Conservation (phyloP, 441 rosid species). For the Jatropha multifida region DNA sequence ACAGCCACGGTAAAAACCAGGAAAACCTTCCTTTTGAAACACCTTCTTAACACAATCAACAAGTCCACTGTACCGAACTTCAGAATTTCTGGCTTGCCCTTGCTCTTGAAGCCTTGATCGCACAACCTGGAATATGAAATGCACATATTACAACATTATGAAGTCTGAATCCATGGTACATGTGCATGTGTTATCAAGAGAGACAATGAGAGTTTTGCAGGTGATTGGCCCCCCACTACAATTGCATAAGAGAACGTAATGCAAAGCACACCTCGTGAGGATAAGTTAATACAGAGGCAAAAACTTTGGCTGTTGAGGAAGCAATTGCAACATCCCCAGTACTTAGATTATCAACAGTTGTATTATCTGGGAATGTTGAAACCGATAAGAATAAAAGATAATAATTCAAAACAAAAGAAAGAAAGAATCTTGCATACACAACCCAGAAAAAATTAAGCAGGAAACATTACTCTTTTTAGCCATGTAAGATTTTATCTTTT, state of each 20-base stretch:
- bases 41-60: slow-evolving; percentile 80
- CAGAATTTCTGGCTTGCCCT: slow-evolving; percentile 60
- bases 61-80: slow-evolving; percentile 57
- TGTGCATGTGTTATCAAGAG: not conserved
- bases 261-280: slow-evolving; percentile 75
- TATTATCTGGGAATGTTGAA: slow-evolving; percentile 49
- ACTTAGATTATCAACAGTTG: slow-evolving; percentile 55
- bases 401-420: not conserved
- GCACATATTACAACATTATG: slow-evolving; percentile 17
- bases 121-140: slow-evolving; percentile 57
- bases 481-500: slow-evolving; percentile 71
- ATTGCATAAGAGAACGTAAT: not conserved
- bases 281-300: slow-evolving; percentile 79
- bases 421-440: slow-evolving; percentile 7
- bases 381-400: slow-evolving; percentile 26
- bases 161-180: not conserved
- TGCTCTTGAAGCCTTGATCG: slow-evolving; percentile 98
- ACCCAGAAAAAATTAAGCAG: slow-evolving; percentile 1
- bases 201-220: not conserved
- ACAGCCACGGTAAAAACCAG: slow-evolving; percentile 94
- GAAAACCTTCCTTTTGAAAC: slow-evolving; percentile 62
- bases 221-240: not conserved
- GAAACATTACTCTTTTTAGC: slow-evolving; percentile 61
- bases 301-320: slow-evolving; percentile 73
- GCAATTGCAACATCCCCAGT: slow-evolving; percentile 69